Evolutionary conservation across 2,329 filamentous ascomycete genomes (phyloP).

Genomic region (Phymatotrichopsis omnivora): DNA sequence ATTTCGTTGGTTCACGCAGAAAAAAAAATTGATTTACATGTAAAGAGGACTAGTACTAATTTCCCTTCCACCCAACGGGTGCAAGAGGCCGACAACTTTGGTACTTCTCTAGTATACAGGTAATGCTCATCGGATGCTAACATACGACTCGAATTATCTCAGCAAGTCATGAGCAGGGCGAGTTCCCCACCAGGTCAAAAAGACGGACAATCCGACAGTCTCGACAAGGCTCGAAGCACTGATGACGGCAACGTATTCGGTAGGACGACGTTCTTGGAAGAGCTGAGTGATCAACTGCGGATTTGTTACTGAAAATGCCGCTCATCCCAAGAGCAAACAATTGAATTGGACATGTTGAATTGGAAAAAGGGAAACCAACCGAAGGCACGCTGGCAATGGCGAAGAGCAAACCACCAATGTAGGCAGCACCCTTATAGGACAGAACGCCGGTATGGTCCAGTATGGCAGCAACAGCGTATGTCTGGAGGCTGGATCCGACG

Average conservation of each 20-base stretch:
- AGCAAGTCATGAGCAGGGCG: constrained; percentile 37
- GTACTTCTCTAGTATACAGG: no score
- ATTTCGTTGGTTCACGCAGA: no score
- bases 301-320: constrained; percentile 17
- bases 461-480: constrained; percentile 78
- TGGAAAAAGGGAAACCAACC: constrained; percentile 47
- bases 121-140: no score
- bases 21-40: no score
- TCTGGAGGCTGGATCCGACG: constrained; percentile 76
- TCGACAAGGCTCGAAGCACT: constrained; percentile 77
- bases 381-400: constrained; percentile 77
- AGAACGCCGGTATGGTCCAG: constrained; percentile 93
- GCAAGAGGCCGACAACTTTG: no score
- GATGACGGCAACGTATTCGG: constrained; percentile 82
- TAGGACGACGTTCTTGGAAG: constrained; percentile 79
- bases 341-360: no score
- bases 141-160: constrained; percentile 16
- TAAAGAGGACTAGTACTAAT: no score
- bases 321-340: constrained; percentile 4
- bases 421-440: constrained; percentile 93
- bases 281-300: constrained; percentile 72
- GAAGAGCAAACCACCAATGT: constrained; percentile 86
- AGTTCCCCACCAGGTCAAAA: constrained; percentile 97
- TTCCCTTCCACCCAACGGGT: no score
- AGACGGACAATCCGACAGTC: constrained; percentile 81